Percentiles rank a stretch among this genome's conserved stretches.
These are phyloP conservation scores for Suillus discolor DNA, from an alignment of 768 basidiomycete genomes.

Conservation along the genomic window DNA sequence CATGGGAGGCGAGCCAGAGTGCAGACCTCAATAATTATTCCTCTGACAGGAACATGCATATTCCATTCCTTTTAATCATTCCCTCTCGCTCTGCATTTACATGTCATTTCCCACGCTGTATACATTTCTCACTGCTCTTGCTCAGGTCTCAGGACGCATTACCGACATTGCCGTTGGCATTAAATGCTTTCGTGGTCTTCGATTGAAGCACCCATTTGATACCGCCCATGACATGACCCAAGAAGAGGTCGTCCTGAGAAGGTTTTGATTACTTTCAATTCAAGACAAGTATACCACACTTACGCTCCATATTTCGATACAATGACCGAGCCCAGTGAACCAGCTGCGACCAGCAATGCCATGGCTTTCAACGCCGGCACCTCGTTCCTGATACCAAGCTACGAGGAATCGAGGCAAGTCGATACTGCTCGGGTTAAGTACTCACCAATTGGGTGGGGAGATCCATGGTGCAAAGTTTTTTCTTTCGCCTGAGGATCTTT, in stretches of 20 bases:
- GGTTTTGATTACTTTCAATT: neutral
- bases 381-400: slow-evolving; percentile 87
- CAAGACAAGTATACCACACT: slow-evolving; percentile 21
- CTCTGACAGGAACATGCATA: slow-evolving; percentile 12
- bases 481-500: slow-evolving; percentile 32
- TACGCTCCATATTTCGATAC: slow-evolving; percentile 78
- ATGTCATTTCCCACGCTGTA: slow-evolving; percentile 24
- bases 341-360: slow-evolving; percentile 72
- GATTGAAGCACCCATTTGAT: slow-evolving; percentile 73
- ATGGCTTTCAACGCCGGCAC: slow-evolving; percentile 59
- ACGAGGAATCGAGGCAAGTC: slow-evolving; percentile 7
- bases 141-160: slow-evolving; percentile 26
- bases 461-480: slow-evolving; percentile 60
- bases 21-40: slow-evolving; percentile 53
- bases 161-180: slow-evolving; percentile 63
- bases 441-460: slow-evolving; percentile 77
- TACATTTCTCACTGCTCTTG: slow-evolving; percentile 21
- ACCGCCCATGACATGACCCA: slow-evolving; percentile 74
- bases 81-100: slow-evolving; percentile 26
- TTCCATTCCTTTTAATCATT: slow-evolving; percentile 18
- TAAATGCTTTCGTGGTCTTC: slow-evolving; percentile 71
- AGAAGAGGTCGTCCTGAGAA: slow-evolving; percentile 63
- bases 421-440: slow-evolving; percentile 3
- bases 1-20: slow-evolving; percentile 53
- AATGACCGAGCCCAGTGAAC: slow-evolving; percentile 82